phyloP scores from a whole-genome alignment of 495 filamentous ascomycete species.

The Lasiosphaeria hispida region DNA sequence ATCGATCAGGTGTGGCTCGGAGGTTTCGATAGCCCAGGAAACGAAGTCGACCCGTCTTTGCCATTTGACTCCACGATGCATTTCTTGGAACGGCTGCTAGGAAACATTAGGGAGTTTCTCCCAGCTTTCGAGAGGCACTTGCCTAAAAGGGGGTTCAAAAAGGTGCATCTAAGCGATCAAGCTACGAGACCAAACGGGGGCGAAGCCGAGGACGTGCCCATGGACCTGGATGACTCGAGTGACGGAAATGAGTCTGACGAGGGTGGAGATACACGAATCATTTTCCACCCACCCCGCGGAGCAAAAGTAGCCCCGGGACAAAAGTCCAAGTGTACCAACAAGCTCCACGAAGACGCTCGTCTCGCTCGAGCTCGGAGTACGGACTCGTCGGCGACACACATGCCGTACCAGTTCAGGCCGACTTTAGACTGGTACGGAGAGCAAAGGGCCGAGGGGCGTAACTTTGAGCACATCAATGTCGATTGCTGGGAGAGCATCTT shows the following conservation, averaged over 20 bases:
- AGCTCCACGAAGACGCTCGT: slow-evolving; percentile 37
- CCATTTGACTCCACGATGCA: slow-evolving; percentile 25
- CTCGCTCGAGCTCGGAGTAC: slow-evolving; percentile 17
- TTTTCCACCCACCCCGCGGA: slow-evolving; percentile 43
- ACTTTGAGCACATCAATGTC: slow-evolving; percentile 38
- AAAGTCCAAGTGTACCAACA: slow-evolving; percentile 37
- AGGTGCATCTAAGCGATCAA: not conserved
- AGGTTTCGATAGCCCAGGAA: slow-evolving; percentile 22
- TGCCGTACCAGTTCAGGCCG: slow-evolving; percentile 37
- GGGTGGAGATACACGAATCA: slow-evolving; percentile 30
- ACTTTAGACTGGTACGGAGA: slow-evolving; percentile 46
- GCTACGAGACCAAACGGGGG: not conserved
- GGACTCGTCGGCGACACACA: slow-evolving; percentile 17
- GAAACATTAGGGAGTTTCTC: slow-evolving; percentile 25
- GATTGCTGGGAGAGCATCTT: slow-evolving; percentile 36
- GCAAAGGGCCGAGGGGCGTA: slow-evolving; percentile 39
- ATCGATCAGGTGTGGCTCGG: slow-evolving; percentile 42
- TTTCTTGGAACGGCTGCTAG: slow-evolving; percentile 23
- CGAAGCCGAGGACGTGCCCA: slow-evolving; percentile 10
- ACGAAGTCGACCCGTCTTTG: slow-evolving; percentile 15
- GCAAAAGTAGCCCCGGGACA: slow-evolving; percentile 11
- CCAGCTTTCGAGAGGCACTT: slow-evolving; percentile 29
- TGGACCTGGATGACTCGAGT: slow-evolving; percentile 18
- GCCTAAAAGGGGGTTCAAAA: slow-evolving; percentile 22
- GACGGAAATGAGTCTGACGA: slow-evolving; percentile 12